phyloP scores from a whole-genome alignment of 148 eudicot genomes.

The Tetragonia tetragonoides region DNA sequence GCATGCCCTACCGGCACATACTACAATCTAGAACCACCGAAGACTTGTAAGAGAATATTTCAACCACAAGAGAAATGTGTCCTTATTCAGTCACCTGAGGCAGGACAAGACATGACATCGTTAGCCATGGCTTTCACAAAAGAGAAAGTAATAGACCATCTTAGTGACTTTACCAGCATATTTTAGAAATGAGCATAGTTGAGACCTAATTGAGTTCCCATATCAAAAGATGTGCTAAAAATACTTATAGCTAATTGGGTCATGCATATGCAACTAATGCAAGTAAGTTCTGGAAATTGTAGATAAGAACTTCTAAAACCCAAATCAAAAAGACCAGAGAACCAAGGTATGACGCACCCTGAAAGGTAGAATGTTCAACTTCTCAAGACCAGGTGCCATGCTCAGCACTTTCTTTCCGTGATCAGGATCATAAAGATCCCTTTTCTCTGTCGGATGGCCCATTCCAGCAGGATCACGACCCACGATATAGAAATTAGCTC shows the following conservation, averaged over 20 bases:
- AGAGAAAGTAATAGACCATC: not conserved
- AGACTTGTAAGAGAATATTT: not conserved
- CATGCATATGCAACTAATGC: not conserved
- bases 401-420: conserved; percentile 87
- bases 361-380: conserved; percentile 77
- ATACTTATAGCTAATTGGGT: not conserved
- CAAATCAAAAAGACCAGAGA: not conserved
- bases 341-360: conserved; percentile 42
- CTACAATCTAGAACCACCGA: not conserved
- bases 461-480: conserved; percentile 95
- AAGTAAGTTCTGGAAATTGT: not conserved
- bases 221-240: too few species aligned
- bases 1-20: not conserved
- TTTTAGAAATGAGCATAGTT: not conserved
- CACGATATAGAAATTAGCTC: conserved; percentile 86
- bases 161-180: not conserved
- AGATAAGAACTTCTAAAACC: too few species aligned
- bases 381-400: conserved; percentile 89
- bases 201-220: too few species aligned
- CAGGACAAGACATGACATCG: conserved; percentile 7
- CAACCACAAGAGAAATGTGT: not conserved
- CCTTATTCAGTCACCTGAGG: not conserved
- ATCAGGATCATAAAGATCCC: conserved; percentile 87
- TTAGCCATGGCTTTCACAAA: not conserved
- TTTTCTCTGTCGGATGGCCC: conserved; percentile 80